Evolutionary conservation across 768 basidiomycete genomes (phyloP), one percentile per base, ranked within the genome.

Genomic region (Panaeolus papilionaceus): DNA sequence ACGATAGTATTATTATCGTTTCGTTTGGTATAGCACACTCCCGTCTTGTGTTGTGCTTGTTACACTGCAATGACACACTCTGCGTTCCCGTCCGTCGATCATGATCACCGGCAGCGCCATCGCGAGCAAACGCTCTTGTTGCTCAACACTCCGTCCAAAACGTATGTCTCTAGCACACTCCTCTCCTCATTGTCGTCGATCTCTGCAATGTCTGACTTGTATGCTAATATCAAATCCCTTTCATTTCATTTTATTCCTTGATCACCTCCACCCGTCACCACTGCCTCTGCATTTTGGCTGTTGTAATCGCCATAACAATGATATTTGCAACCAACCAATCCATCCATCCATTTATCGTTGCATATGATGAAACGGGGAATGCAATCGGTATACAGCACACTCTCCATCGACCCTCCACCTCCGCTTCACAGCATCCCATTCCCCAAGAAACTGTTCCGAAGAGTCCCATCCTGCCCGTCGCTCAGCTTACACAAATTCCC

Each of bases 101-200:
- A 33, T 58, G 54, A 58, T 58, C 28, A 58, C 33, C 54, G 54
- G 7, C 54, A 58, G 12, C 28, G 54, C 26, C 54, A 58, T 58
- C 54, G 54, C 33, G 54, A 58, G 33, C 54, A 58, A 11, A 18
- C 54, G 54, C 33, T 33, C 6, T 58, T 58, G 54, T 58, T 33
- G 28, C 33, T 58, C 26, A 12, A 23, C 12, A 11, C 54, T 2
- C 33, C 54, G 8, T 58, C 54, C 14, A 28, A 37, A 58, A 37
- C 16, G 54, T 58, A n/a, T 33, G 54, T 58, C 12, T 33, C 54
- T 58, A 33, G 14, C 33, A 14, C 6, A 3, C 20, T 23, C 14
- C 28, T 37, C 54, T 9, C 6, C 26, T 58, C 14, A 23, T 33
- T 58, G 10, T 58, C 11, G 1, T 58, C 54, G 3, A 7, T 33